Conservation (phyloP, 495 filamentous ascomycete species). For the Pyrenopolyporus hunteri region DNA sequence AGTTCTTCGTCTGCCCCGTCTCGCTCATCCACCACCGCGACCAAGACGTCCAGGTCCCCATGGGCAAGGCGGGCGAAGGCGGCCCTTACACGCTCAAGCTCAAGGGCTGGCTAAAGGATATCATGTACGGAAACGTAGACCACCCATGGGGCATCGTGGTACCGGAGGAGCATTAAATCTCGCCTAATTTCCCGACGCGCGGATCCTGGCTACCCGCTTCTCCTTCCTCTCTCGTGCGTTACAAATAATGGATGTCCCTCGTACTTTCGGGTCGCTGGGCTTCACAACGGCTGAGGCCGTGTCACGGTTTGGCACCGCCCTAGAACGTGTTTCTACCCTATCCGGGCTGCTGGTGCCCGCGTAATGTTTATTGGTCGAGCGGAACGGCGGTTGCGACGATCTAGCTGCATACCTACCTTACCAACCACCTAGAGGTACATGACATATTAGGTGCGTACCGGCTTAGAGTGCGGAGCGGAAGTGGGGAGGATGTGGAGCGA, state of each 20-base stretch:
- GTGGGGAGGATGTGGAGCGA: no score
- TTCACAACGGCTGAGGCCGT: neutral
- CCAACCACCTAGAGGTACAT: no score
- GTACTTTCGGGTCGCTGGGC: neutral
- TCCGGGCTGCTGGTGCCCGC: no score
- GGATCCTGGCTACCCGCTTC: neutral
- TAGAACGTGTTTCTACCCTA: neutral
- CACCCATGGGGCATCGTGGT: constrained; percentile 84
- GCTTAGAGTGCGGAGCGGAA: neutral
- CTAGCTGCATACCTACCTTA: neutral
- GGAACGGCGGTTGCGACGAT: neutral
- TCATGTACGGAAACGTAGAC: constrained; percentile 84
- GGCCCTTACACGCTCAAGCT: constrained; percentile 70
- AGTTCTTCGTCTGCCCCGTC: constrained; percentile 83
- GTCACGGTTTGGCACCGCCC: neutral
- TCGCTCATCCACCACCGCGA: constrained; percentile 74
- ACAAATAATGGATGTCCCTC: no score
- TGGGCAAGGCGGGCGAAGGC: constrained; percentile 61
- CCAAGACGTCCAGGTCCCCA: constrained; percentile 68
- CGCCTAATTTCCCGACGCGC: constrained; percentile 10
- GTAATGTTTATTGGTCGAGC: neutral
- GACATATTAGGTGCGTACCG: no score
- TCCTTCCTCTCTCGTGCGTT: neutral
- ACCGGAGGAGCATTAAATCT: constrained; percentile 55
- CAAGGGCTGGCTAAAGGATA: constrained; percentile 79